Base-by-base conservation (phyloP, 1,284 basidiomycete species). In the Schizophyllum commune region DNA sequence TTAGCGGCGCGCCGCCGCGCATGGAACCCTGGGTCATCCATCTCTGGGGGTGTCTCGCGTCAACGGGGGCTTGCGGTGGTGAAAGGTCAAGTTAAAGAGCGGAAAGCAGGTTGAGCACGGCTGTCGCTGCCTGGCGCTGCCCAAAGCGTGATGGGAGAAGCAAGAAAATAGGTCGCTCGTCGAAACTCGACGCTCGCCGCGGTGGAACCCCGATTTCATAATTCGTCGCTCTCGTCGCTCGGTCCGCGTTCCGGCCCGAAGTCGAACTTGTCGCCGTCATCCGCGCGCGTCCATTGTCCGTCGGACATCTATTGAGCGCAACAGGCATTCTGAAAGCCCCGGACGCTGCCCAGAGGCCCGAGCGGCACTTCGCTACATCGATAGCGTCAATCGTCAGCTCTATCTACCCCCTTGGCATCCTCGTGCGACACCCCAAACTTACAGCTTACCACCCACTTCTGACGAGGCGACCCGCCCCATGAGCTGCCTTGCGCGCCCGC, bases 1-100 rank as follows among this genome's bases (percentile, higher is more conserved):
- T 76, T 76, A 59, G 76, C 70, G 2, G 83, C 84, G 63, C 77
- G 75, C 53, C 77, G 79, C 17, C 77, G 76, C 53, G 87, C 86
- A 66, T 81, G 80, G 88, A 88, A 90, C 58, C 88, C 88, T 61
- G 82, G 74, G 61, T 81, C 83, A 69, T 89, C 88, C 87, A 90
- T 89, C 39, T 17, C 17, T 47, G 4, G 8, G 60, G 27, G 51
- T 4, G 27, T 21, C 20, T 64, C 39, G 58, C 9, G 27, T 32
- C 22, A 39, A 57, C 9, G 27, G 19, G 56, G 13, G 32, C 4
- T 32, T 57, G 22, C 22, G 34, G 22, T 20, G n/a, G 55, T 56
- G 20, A 11, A 22, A 32, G 51, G 1, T 32, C 39, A n/a, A 19
- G 21, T n/a, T 1, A 21, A 59, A 47, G 33, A 53, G 52, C 11